Base-by-base conservation (phyloP, 441 rosid genomes). In the Kokia cookei region DNA sequence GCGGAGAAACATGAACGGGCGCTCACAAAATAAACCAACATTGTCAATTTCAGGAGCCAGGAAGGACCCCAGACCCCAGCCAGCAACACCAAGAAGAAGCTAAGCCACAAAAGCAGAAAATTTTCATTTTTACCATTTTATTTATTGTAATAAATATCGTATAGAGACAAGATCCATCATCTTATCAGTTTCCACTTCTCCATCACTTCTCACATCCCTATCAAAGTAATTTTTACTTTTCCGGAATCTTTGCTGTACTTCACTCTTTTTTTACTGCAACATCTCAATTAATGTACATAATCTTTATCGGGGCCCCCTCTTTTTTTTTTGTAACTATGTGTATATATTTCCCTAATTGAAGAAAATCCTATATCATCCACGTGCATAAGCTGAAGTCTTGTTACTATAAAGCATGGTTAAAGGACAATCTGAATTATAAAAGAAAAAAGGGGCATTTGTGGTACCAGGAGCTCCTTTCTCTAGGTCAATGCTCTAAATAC, bases 401-500 rank as follows among this genome's bases (percentile, higher is more conserved):
- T 37, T 37, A 37, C 40, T 37, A 37, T 37, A 37, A 37, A 37
- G 6, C 40, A 37, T 37, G 40, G 40, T 37, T 5, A 37, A 37
- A 37, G 40, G 8, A 37, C 8, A 37, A 6, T 37, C 40, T 2
- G 8, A 37, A 37, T 37, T 37, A 37, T 1, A 1, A 37, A 37
- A 35, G 5, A 1, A 5, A 6, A 47, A 47, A 1, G 26, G n/a
- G 62, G 1, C 14, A 55, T 37, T 55, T 11, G 62, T 24, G 7
- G 62, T 12, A 26, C 62, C 47, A 32, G 45, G 40, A 7, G 43
- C 14, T 5, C 57, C 12, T 5, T 37, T 65, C 26, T 37, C 57
- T 10, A 62, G 60, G 76, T 57, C 76, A 72, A 74, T 65, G n/a
- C 27, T 72, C n/a, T 47, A 59, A 67, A 58, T 57, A 19, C 22